These are phyloP conservation scores for Penicillium desertorum DNA, from an alignment of 495 filamentous ascomycete species.

Conservation along the genomic window DNA sequence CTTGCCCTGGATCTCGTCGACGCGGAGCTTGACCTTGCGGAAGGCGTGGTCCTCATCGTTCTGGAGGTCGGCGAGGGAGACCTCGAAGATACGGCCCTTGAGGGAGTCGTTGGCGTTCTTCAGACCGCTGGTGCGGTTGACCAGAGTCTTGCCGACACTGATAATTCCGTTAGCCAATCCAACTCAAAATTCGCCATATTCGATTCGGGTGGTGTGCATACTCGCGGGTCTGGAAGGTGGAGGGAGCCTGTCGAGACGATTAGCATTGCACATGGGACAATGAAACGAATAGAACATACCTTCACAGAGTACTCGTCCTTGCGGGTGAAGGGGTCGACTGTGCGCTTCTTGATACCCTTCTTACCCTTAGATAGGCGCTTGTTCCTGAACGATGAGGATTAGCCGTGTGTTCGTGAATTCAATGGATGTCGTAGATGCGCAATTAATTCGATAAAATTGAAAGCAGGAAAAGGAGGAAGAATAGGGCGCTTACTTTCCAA, in stretches of 20 bases:
- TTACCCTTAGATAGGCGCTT: conserved; percentile 99
- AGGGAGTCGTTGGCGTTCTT: conserved; percentile 99
- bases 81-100: conserved; percentile 98
- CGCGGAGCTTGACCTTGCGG: conserved; percentile 98
- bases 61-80: conserved; percentile 96
- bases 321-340: conserved; percentile 91
- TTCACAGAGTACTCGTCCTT: conserved; percentile 99
- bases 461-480: conserved; percentile 19
- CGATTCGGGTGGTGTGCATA: conserved; percentile 53
- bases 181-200: conserved; percentile 2
- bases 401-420: conserved; percentile 10
- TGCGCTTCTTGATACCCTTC: conserved; percentile 99
- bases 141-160: conserved; percentile 98
- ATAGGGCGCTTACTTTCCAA: conserved; percentile 69
- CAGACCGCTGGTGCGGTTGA: conserved; percentile 98
- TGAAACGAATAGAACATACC: conserved; percentile 50
- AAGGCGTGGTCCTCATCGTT: conserved; percentile 99
- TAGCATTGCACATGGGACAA: conserved; percentile 19
- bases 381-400: conserved; percentile 65
- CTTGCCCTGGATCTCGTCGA: conserved; percentile 99
- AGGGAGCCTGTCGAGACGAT: conserved; percentile 67
- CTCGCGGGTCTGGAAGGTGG: conserved; percentile 94
- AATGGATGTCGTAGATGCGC: conserved; percentile 1
- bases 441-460: conserved; percentile 18
- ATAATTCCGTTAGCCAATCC: conserved; percentile 18